These are phyloP conservation scores for Nectriaceae sp. DNA, from an alignment of 2,329 filamentous ascomycete species.

Conservation along the genomic window DNA sequence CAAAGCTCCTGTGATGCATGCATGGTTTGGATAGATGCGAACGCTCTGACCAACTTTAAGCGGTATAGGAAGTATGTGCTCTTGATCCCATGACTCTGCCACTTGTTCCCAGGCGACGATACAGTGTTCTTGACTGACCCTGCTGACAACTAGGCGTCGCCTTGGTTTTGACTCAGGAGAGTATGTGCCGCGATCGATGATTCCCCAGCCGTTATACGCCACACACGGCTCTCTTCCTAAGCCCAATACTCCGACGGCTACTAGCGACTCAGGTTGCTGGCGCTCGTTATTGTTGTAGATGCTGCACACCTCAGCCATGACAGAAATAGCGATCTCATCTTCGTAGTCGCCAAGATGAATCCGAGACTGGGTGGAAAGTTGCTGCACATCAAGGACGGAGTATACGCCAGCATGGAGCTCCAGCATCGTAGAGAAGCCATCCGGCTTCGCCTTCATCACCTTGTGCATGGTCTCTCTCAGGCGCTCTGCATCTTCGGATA, in stretches of 20 bases:
- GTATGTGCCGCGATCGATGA: conserved; percentile 45
- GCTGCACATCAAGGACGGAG: conserved; percentile 64
- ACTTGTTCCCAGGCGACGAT: conserved; percentile 53
- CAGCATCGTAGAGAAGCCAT: conserved; percentile 32
- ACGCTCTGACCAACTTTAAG: conserved; percentile 45
- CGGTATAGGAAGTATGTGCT: conserved; percentile 28
- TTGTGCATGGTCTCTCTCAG: conserved; percentile 6
- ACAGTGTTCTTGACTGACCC: conserved; percentile 68
- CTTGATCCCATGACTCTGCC: conserved; percentile 12
- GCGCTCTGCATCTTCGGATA: conserved; percentile 2
- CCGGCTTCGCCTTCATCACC: not conserved
- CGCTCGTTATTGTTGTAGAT: conserved; percentile 49
- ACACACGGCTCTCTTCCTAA: conserved; percentile 65
- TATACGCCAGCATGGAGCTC: conserved; percentile 70
- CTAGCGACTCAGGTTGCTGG: conserved; percentile 49
- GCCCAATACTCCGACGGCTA: conserved; percentile 59
- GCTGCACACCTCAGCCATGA: conserved; percentile 63
- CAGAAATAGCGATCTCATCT: conserved; percentile 55
- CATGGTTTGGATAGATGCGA: conserved; percentile 63
- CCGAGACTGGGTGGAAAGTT: conserved; percentile 56
- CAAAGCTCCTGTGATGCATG: conserved; percentile 61
- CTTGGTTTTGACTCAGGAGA: not conserved
- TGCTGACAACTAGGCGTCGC: conserved; percentile 53
- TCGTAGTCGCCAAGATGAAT: conserved; percentile 25
- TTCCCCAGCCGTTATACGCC: conserved; percentile 60